phyloP scores from a whole-genome alignment of 192 early-diverging fungal genomes.

The Gonapodya sp. region DNA sequence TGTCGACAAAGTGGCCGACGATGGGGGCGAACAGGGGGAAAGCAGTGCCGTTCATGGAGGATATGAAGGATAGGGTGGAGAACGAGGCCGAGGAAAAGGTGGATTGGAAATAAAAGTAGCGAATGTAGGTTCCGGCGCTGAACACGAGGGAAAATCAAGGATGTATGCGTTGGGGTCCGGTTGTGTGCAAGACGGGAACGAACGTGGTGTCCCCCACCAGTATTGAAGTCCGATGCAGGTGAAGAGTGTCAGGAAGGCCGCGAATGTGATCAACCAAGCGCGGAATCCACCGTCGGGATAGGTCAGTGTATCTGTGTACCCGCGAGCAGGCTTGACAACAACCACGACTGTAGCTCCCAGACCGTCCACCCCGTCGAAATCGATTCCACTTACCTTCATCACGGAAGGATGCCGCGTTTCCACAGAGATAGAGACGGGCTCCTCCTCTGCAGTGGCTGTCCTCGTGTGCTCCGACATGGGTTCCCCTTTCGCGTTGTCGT shows the following conservation, averaged over 20 bases:
- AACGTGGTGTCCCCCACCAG: background rate
- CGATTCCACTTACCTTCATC: background rate
- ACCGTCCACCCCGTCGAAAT: background rate
- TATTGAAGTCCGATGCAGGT: background rate
- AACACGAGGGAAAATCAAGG: background rate
- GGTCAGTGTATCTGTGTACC: background rate
- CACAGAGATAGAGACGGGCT: no score
- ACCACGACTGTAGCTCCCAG: background rate
- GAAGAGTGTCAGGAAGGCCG: background rate
- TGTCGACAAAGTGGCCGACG: constrained; percentile 19
- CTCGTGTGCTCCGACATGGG: background rate
- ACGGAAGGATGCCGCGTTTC: background rate
- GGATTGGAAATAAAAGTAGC: background rate
- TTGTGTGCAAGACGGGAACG: background rate
- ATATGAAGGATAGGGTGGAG: background rate
- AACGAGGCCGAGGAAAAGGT: background rate
- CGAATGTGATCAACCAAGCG: background rate
- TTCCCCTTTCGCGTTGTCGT: background rate
- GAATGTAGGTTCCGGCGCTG: constrained; percentile 5
- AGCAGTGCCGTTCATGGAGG: constrained; percentile 1
- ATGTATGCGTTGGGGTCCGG: background rate
- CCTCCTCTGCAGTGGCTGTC: no score
- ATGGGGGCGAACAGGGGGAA: background rate
- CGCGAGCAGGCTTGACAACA: background rate
- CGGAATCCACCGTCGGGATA: background rate